Conservation (phyloP, 2,329 filamentous ascomycete species). For the Pyricularia sp. region DNA sequence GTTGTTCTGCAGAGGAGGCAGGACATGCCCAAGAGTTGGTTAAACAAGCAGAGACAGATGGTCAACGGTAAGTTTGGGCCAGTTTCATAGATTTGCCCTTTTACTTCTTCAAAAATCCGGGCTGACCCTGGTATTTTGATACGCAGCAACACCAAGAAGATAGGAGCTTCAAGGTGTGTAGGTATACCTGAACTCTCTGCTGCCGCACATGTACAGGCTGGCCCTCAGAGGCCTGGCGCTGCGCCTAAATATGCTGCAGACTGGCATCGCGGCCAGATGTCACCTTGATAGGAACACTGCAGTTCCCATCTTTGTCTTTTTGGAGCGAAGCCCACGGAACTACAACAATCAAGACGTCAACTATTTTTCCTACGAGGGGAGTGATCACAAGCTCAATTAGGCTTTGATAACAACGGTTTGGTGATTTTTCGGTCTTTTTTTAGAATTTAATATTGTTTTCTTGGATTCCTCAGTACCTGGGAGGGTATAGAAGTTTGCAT, state of each 20-base stretch:
- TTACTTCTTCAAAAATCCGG: not conserved
- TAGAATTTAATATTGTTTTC: not conserved
- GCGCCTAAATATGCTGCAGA: not conserved
- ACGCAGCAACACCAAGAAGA: slow-evolving; percentile 10
- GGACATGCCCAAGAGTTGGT: slow-evolving; percentile 67
- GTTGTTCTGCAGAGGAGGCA: slow-evolving; percentile 63
- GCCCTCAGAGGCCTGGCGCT: slow-evolving; percentile 1
- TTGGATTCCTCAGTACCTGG: not conserved
- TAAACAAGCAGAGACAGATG: slow-evolving; percentile 68
- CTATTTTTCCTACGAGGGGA: not conserved
- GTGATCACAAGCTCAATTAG: not conserved
- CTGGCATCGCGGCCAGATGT: slow-evolving; percentile 1
- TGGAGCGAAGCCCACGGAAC: not conserved
- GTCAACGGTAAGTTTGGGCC: slow-evolving; percentile 38
- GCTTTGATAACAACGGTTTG: not conserved
- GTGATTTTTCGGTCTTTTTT: not conserved
- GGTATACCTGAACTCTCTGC: slow-evolving; percentile 6
- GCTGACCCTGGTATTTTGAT: not conserved
- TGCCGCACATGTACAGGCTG: slow-evolving; percentile 1
- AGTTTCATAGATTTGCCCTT: not conserved
- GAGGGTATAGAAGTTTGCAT: not conserved
- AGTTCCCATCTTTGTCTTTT: slow-evolving; percentile 1
- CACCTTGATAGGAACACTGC: not conserved
- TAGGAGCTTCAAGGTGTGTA: slow-evolving; percentile 9
- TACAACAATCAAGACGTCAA: not conserved